phyloP scores from a whole-genome alignment of 2,329 filamentous ascomycete species.

The Penicillium corylophilum region DNA sequence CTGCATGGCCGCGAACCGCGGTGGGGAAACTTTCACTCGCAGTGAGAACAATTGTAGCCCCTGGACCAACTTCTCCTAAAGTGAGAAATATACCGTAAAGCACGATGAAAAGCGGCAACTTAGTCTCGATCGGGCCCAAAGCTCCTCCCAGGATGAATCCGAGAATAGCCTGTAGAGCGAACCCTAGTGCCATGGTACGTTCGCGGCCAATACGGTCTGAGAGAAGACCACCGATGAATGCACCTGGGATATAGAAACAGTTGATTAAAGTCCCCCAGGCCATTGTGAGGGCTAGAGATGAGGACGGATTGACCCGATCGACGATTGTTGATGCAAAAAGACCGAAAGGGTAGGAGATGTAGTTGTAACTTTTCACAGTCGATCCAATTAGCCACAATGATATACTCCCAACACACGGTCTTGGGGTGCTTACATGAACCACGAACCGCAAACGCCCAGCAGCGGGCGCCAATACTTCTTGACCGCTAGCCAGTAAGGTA shows the following conservation, averaged over 20 bases:
- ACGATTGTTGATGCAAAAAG: slow-evolving; percentile 58
- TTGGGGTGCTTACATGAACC: slow-evolving; percentile 41
- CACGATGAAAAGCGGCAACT: slow-evolving; percentile 53
- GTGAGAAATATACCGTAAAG: slow-evolving; percentile 53
- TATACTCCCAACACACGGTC: background rate
- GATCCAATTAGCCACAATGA: background rate
- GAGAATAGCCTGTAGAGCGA: slow-evolving; percentile 45
- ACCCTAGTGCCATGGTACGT: slow-evolving; percentile 54
- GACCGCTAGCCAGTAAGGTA: slow-evolving; percentile 50
- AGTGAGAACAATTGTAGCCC: slow-evolving; percentile 39
- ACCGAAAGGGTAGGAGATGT: slow-evolving; percentile 56
- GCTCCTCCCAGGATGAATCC: slow-evolving; percentile 54
- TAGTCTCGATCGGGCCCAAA: slow-evolving; percentile 44
- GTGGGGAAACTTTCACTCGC: slow-evolving; percentile 53
- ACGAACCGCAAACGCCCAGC: slow-evolving; percentile 49
- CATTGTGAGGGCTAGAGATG: slow-evolving; percentile 42
- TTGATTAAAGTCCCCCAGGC: slow-evolving; percentile 52
- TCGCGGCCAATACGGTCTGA: slow-evolving; percentile 52
- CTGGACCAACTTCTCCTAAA: slow-evolving; percentile 53
- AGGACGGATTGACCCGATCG: slow-evolving; percentile 42
- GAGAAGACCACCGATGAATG: slow-evolving; percentile 49
- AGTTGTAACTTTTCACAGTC: slow-evolving; percentile 47
- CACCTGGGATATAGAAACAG: slow-evolving; percentile 53
- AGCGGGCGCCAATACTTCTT: slow-evolving; percentile 53
- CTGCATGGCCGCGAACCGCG: slow-evolving; percentile 50